These are phyloP conservation scores for Iris macrosiphon DNA, from an alignment of 106 monocot species.

Conservation along the genomic window DNA sequence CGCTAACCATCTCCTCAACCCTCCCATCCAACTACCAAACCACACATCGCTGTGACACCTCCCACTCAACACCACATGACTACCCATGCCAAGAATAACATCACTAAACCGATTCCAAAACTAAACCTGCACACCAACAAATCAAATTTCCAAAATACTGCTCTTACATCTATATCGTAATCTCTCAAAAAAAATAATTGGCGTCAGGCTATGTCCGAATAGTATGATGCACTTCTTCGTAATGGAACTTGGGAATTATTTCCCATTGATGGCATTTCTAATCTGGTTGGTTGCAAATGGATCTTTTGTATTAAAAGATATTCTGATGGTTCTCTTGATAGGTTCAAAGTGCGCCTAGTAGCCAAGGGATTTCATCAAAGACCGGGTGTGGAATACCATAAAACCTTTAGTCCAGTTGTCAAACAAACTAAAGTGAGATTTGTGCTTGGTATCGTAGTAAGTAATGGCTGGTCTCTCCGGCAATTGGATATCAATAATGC, in stretches of 20 bases:
- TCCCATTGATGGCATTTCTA: background rate
- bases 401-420: slow-evolving; percentile 1
- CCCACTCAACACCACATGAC: too few relatives aligned
- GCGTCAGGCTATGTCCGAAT: background rate
- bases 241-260: background rate
- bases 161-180: background rate
- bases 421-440: background rate
- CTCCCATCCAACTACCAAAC: too few relatives aligned
- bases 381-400: background rate
- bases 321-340: background rate
- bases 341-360: background rate
- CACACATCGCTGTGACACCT: too few relatives aligned
- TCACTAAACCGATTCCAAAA: background rate
- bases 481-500: slow-evolving; percentile 6
- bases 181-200: background rate
- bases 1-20: too few relatives aligned
- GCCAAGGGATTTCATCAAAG: slow-evolving; percentile 11
- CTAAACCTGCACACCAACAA: too few relatives aligned
- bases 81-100: background rate
- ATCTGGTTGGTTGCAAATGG: slow-evolving; percentile 4
- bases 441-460: background rate
- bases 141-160: background rate
- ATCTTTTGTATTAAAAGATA: background rate
- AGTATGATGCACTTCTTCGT: background rate
- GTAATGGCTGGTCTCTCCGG: background rate